Conservation (phyloP, 306 rosid species). For the Neltuma alba region DNA sequence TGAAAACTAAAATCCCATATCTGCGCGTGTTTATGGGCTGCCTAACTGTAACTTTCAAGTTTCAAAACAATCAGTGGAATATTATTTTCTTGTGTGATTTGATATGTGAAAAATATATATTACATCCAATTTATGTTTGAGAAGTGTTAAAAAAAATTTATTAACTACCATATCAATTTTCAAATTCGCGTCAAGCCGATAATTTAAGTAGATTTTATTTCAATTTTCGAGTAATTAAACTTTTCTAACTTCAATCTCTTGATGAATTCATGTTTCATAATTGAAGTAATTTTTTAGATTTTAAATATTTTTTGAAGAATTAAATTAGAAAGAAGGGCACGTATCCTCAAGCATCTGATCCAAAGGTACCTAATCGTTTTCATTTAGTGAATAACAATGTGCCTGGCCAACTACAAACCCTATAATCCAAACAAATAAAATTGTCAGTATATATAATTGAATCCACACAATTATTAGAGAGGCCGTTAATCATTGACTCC, state of each 20-base stretch:
- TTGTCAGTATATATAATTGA: conserved; percentile 23
- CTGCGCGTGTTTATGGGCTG: neutral
- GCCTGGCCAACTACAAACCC: conserved; percentile 25
- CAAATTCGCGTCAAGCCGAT: neutral
- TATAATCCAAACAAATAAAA: conserved; percentile 34
- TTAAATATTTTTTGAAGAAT: neutral
- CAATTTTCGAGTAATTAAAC: neutral
- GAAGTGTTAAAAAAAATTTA: neutral
- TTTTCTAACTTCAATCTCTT: neutral
- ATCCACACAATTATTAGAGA: conserved; percentile 7
- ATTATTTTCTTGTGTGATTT: neutral
- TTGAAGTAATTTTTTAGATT: neutral
- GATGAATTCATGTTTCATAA: neutral
- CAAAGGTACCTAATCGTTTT: conserved; percentile 1
- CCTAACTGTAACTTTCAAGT: neutral
- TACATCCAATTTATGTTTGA: neutral
- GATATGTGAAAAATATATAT: neutral
- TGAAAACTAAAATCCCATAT: neutral
- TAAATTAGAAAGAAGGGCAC: neutral
- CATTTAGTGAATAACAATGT: conserved; percentile 29
- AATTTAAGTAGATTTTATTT: neutral
- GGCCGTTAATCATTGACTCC: neutral
- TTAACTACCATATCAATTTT: neutral
- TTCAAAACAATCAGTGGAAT: neutral
- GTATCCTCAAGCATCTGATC: conserved; percentile 9